These are phyloP conservation scores for Solanum chacoense DNA, from an alignment of 305 asterid species.

Conservation along the genomic window DNA sequence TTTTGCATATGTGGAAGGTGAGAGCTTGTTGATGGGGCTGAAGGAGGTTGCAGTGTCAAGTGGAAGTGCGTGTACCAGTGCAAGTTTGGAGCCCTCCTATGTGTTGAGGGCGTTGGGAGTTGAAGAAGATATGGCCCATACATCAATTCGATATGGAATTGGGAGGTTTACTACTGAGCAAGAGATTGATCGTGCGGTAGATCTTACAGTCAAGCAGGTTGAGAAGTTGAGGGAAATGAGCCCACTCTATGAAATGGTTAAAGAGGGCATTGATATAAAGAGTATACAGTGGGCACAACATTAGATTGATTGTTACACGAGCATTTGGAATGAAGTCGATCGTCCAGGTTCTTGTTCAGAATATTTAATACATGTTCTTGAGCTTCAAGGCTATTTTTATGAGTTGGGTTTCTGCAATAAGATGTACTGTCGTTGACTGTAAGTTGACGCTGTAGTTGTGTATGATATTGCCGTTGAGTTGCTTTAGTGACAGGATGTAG, in stretches of 20 bases:
- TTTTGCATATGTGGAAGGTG: constrained; percentile 92
- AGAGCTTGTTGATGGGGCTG: constrained; percentile 95
- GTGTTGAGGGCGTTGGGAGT: constrained; percentile 98
- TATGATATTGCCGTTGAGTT: not conserved
- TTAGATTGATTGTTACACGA: constrained; percentile 10
- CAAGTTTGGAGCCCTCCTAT: constrained; percentile 93
- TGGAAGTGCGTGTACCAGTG: constrained; percentile 95
- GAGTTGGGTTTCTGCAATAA: not conserved
- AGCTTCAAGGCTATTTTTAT: not conserved
- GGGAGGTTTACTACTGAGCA: constrained; percentile 92
- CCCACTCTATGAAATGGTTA: constrained; percentile 88
- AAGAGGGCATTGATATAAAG: constrained; percentile 89
- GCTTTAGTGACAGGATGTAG: not conserved
- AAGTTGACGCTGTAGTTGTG: not conserved
- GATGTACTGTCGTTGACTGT: not conserved
- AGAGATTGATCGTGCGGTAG: constrained; percentile 77
- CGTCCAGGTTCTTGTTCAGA: not conserved
- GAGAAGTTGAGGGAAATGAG: constrained; percentile 93
- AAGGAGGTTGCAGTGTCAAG: constrained; percentile 97
- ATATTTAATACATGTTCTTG: not conserved
- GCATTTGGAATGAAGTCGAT: not conserved
- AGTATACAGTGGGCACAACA: constrained; percentile 89
- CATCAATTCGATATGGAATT: constrained; percentile 89
- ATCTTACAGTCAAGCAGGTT: constrained; percentile 81
- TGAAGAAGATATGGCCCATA: constrained; percentile 97